These are phyloP conservation scores for Zygosaccharomyces pseudorouxii DNA, from an alignment of 805 yeast species.

Conservation along the genomic window DNA sequence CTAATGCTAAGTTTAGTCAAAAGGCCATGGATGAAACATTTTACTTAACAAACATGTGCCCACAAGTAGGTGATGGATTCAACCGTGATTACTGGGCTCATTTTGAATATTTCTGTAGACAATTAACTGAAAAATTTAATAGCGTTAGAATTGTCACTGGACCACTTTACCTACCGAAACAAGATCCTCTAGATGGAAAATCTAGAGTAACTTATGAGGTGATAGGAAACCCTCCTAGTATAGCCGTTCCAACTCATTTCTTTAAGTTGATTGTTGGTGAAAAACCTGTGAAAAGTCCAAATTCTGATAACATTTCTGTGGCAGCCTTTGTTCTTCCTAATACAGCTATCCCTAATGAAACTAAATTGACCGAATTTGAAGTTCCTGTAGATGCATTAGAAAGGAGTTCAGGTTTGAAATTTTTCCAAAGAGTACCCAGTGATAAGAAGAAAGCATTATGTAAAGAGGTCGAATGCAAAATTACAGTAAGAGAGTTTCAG, in stretches of 20 bases:
- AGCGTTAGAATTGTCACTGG: constrained; percentile 89
- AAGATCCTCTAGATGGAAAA: constrained; percentile 71
- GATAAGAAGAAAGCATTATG: constrained; percentile 62
- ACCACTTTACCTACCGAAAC: constrained; percentile 82
- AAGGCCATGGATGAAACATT: constrained; percentile 94
- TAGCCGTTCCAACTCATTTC: constrained; percentile 97
- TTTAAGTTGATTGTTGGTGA: constrained; percentile 90
- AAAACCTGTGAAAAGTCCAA: constrained; percentile 39
- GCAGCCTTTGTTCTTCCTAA: constrained; percentile 96
- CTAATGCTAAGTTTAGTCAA: constrained; percentile 89
- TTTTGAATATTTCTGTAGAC: constrained; percentile 81
- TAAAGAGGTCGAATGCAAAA: constrained; percentile 71
- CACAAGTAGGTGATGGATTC: constrained; percentile 97
- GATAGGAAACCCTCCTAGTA: constrained; percentile 91
- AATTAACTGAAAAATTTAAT: constrained; percentile 64
- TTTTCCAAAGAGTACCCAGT: constrained; percentile 64
- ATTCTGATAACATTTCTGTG: constrained; percentile 48
- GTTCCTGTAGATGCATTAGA: constrained; percentile 91
- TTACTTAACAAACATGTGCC: constrained; percentile 82
- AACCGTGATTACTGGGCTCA: constrained; percentile 98
- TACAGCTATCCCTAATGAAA: constrained; percentile 64
- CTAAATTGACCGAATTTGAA: constrained; percentile 68
- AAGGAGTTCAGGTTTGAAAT: constrained; percentile 77
- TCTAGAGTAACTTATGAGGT: constrained; percentile 82
- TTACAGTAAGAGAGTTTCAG: constrained; percentile 50